Evolutionary conservation across 371 early-diverging fungal genomes (phyloP).

Genomic region (Syncephalastrum contaminatum): DNA sequence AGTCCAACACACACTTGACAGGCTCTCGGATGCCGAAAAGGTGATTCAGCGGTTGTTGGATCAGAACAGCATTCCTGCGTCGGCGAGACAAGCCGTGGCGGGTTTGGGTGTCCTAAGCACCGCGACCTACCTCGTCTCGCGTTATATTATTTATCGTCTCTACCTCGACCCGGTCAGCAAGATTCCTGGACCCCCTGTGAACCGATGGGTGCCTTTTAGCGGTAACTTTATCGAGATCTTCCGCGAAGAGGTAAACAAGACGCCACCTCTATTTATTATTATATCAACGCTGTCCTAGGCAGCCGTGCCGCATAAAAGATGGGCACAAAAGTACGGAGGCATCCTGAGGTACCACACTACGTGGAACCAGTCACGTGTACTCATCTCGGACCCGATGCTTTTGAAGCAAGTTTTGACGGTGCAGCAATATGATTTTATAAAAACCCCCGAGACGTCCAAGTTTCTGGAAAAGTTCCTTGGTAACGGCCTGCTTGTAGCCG

Average conservation of each 20-base stretch:
- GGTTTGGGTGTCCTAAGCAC: too few species aligned
- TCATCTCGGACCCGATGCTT: conserved; percentile 50
- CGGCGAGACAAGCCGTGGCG: too few species aligned
- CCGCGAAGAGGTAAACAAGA: conserved; percentile 31
- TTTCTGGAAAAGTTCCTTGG: conserved; percentile 49
- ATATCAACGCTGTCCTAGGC: conserved; percentile 14
- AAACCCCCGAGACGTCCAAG: conserved; percentile 27
- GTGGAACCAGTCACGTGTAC: conserved; percentile 49
- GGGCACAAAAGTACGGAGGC: conserved; percentile 57
- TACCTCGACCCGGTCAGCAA: conserved; percentile 47
- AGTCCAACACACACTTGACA: too few species aligned
- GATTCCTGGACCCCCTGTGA: conserved; percentile 62
- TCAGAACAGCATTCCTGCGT: too few species aligned
- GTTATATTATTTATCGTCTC: conserved; percentile 41
- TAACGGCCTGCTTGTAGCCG: conserved; percentile 55
- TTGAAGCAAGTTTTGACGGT: conserved; percentile 53
- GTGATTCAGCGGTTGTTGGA: too few species aligned
- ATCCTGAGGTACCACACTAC: conserved; percentile 48
- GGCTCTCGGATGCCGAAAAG: too few species aligned
- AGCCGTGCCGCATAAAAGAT: conserved; percentile 47
- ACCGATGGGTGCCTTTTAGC: conserved; percentile 44
- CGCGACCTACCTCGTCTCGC: conserved; percentile 1
- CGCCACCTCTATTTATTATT: background rate
- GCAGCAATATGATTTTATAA: conserved; percentile 52
- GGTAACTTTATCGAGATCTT: conserved; percentile 54